Evolutionary conservation across 257 asterid species (phyloP).

Genomic region (Ajuga chamaepitys): DNA sequence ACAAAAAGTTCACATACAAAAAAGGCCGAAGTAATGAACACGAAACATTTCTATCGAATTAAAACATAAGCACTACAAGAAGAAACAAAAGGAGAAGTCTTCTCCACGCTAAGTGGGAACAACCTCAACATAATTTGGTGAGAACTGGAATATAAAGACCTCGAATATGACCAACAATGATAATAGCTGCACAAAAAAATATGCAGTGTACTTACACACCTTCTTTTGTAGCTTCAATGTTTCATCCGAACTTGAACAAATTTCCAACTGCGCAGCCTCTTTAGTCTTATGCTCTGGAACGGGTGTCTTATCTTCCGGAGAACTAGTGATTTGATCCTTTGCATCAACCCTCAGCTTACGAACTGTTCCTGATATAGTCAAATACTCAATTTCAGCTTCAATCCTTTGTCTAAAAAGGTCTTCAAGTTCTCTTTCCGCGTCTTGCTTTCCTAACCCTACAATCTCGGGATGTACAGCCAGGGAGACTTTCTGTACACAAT

Average conservation of each 20-base stretch:
- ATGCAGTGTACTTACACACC: slow-evolving; percentile 42
- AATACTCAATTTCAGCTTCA: slow-evolving; percentile 70
- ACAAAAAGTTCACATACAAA: slow-evolving; percentile 12
- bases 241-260: slow-evolving; percentile 28
- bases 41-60: neutral
- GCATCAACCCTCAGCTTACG: slow-evolving; percentile 29
- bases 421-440: slow-evolving; percentile 42
- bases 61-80: neutral
- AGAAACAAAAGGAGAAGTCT: neutral
- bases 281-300: slow-evolving; percentile 23
- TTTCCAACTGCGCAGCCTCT: slow-evolving; percentile 22
- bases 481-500: slow-evolving; percentile 1
- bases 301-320: slow-evolving; percentile 29
- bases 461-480: slow-evolving; percentile 26
- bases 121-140: slow-evolving; percentile 28
- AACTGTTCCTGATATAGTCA: slow-evolving; percentile 37
- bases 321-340: slow-evolving; percentile 30
- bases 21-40: neutral
- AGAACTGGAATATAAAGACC: slow-evolving; percentile 28
- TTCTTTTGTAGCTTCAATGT: slow-evolving; percentile 38
- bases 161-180: slow-evolving; percentile 28
- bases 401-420: slow-evolving; percentile 43
- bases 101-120: slow-evolving; percentile 47
- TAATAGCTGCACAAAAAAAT: slow-evolving; percentile 45
- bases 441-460: slow-evolving; percentile 20